Percentiles rank a stretch among this genome's conserved stretches.
phyloP scores from a whole-genome alignment of 169 alveolate genomes.

The Sarcocystis neurona region DNA sequence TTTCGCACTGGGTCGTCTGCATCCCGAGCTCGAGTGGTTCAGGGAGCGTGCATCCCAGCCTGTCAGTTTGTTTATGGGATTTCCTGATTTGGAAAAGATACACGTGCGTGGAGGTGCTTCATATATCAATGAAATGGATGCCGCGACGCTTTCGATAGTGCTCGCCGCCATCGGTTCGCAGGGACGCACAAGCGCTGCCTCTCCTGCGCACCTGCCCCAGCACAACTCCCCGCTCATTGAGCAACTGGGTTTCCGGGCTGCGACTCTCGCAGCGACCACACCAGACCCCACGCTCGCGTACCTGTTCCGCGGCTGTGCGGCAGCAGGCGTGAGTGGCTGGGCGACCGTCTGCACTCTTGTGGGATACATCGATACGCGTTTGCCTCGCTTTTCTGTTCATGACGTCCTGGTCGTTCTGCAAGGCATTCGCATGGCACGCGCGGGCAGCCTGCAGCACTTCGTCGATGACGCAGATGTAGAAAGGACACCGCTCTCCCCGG shows the following conservation, averaged over 20 bases:
- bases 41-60: slow-evolving; percentile 51
- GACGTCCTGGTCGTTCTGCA: slow-evolving; percentile 8
- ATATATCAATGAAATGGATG: slow-evolving; percentile 79
- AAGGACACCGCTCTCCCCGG: not conserved
- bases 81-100: slow-evolving; percentile 74
- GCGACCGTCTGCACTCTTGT: slow-evolving; percentile 13
- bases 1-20: slow-evolving; percentile 75
- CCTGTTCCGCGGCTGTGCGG: slow-evolving; percentile 28
- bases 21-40: slow-evolving; percentile 84
- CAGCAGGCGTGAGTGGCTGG: not conserved
- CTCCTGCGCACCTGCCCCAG: not conserved
- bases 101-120: slow-evolving; percentile 77
- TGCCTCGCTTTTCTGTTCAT: not conserved
- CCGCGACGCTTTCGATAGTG: slow-evolving; percentile 66
- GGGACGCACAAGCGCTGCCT: not conserved
- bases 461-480: not conserved
- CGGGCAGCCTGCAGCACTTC: too few relatives aligned
- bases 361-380: not conserved
- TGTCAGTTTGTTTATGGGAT: slow-evolving; percentile 73
- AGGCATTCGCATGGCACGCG: not conserved
- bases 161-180: not conserved
- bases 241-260: not conserved
- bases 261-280: not conserved
- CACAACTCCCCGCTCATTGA: not conserved
- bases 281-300: slow-evolving; percentile 7